phyloP scores from a whole-genome alignment of 2,329 filamentous ascomycete species.

The Passalora sequoiae region DNA sequence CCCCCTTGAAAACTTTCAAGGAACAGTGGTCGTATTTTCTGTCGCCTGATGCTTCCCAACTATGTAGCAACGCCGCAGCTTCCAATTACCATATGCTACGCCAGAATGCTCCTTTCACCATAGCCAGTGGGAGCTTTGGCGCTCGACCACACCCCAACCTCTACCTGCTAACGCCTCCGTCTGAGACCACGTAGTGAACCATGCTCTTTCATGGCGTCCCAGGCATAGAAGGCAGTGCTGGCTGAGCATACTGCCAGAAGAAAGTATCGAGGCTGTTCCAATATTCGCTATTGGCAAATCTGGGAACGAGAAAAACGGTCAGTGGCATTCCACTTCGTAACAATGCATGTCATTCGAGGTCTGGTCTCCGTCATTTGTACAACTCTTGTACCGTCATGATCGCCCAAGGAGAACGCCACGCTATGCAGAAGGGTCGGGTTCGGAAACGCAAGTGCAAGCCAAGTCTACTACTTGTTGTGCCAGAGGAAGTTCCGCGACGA shows the following conservation, averaged over 20 bases:
- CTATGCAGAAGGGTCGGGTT: conserved; percentile 9
- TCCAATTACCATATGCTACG: too few relatives aligned
- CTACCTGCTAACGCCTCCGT: background rate
- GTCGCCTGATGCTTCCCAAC: too few relatives aligned
- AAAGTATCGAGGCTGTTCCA: conserved; percentile 24
- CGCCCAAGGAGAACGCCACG: conserved; percentile 7
- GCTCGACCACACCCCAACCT: background rate
- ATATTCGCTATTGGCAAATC: conserved; percentile 27
- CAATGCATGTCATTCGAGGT: conserved; percentile 1
- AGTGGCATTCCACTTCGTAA: conserved; percentile 8
- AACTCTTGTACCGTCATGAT: background rate
- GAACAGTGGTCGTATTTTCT: too few relatives aligned
- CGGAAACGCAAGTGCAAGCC: background rate
- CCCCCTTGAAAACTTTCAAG: too few relatives aligned
- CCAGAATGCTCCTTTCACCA: too few relatives aligned
- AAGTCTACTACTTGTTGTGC: conserved; percentile 59
- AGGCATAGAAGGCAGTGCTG: conserved; percentile 17
- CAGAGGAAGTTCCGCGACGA: conserved; percentile 76
- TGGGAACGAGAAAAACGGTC: conserved; percentile 13
- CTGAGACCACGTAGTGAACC: background rate
- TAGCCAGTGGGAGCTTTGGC: background rate
- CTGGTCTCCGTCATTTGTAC: conserved; percentile 2
- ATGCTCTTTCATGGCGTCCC: conserved; percentile 2
- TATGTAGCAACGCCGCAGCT: too few relatives aligned
- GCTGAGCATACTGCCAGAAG: conserved; percentile 22